Evolutionary conservation across 1,284 basidiomycete species (phyloP).

Genomic region (Ceratobasidium sp.): DNA sequence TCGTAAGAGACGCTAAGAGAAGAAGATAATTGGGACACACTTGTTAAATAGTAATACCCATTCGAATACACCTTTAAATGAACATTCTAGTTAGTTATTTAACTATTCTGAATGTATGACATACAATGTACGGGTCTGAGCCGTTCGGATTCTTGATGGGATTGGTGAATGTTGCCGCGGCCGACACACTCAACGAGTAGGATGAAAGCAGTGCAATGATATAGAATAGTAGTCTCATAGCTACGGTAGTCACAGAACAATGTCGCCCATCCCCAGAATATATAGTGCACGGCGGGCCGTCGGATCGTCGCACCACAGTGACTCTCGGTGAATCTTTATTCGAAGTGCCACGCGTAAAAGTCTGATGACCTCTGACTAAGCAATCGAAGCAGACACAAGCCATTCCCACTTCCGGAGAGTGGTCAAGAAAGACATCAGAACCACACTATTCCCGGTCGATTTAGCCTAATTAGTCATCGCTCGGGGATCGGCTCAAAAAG

Average conservation of each 20-base stretch:
- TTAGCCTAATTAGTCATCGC: too few species aligned
- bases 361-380: too few species aligned
- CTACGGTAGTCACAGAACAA: background rate
- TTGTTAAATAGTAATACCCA: background rate
- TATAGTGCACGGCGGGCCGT: background rate
- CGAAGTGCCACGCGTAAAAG: too few species aligned
- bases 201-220: background rate
- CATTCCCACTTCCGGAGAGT: too few species aligned
- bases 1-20: background rate
- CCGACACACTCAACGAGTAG: background rate
- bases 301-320: too few species aligned
- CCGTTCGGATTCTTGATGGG: background rate
- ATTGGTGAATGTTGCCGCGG: background rate
- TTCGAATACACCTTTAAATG: background rate
- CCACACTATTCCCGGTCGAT: too few species aligned
- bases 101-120: background rate
- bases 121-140: background rate
- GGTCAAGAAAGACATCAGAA: too few species aligned
- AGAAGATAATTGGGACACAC: background rate
- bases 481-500: too few species aligned
- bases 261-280: background rate
- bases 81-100: background rate
- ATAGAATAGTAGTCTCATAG: background rate
- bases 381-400: too few species aligned
- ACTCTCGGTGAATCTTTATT: too few species aligned